Base-by-base conservation (phyloP, 2,329 filamentous ascomycete genomes). In the Colletotrichum sp. region DNA sequence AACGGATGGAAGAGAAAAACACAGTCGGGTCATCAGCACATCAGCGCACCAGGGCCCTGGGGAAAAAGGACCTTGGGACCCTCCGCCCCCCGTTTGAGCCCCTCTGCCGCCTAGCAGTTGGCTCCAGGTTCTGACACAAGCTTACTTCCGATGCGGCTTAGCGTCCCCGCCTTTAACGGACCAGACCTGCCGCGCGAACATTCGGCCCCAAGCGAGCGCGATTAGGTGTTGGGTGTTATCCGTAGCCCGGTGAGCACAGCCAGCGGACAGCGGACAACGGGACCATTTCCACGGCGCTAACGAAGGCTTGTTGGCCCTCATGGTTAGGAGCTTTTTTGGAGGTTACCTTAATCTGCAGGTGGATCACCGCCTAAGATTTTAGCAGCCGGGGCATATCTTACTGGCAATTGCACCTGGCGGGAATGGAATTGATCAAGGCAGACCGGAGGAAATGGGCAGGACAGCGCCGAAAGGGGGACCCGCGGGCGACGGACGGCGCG, bases 111-210 rank as follows among this genome's bases (percentile, higher is more conserved):
- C 55, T 28, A 59, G 55, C 64, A 67, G 64, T 67, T 67, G 64
- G 43, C 61, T 48, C 72, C 64, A n/a, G 64, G 69, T 57, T 52
- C 73, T 75, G 73, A 75, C 59, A 76, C 71, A 69, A 74, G 74
- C 74, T 73, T 74, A 65, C 71, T 76, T 76, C 64, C 32, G 59
- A 76, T 76, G 32, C 43, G 74, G 65, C 57, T 69, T 76, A 76
- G 74, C 74, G 70, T 74, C 71, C 15, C 74, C 71, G 43, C 59
- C n/a, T 60, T 15, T 34, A 52, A 59, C 67, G 60, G 43, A 59
- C 28, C 43, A 34, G 36, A 48, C 34, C 26, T 72, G 73, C 70
- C 69, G 69, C 69, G 69, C 57, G 36, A 64, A 55, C 32, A 75
- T 67, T 64, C 52, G 61, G 67, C 48, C 39, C 63, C 43, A 57